phyloP scores from a whole-genome alignment of 208 protist genomes.

The Trypanosoma scelopori region DNA sequence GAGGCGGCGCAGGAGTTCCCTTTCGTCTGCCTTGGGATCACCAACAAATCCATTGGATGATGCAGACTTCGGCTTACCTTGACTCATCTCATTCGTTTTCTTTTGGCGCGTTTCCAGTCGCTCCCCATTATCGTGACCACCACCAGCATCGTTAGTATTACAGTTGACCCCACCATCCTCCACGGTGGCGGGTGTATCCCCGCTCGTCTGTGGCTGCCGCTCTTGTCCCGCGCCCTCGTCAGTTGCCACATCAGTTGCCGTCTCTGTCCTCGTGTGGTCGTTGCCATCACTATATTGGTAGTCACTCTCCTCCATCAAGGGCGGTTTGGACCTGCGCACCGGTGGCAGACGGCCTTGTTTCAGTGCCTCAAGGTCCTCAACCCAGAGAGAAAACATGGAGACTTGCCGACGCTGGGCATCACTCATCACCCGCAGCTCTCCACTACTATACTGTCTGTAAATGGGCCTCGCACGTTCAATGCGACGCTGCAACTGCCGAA shows the following conservation, averaged over 20 bases:
- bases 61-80: neutral
- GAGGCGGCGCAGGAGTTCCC: conserved; percentile 6
- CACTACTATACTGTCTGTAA: conserved; percentile 8
- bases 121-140: neutral
- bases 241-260: neutral
- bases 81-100: neutral
- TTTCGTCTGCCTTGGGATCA: conserved; percentile 17
- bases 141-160: neutral
- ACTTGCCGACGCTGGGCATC: conserved; percentile 26
- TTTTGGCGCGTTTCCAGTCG: neutral
- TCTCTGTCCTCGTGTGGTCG: neutral
- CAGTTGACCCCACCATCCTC: neutral
- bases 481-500: conserved; percentile 8
- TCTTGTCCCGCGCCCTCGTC: neutral
- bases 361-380: conserved; percentile 28
- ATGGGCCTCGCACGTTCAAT: conserved; percentile 14
- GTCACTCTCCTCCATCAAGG: neutral
- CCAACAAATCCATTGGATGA: conserved; percentile 3
- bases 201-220: neutral
- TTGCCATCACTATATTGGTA: neutral
- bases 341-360: conserved; percentile 29
- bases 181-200: neutral
- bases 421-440: conserved; percentile 27
- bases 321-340: neutral
- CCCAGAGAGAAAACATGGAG: conserved; percentile 25